phyloP scores from a whole-genome alignment of 108 stramenopile species.

The Fragilariopsis cylindrus region DNA sequence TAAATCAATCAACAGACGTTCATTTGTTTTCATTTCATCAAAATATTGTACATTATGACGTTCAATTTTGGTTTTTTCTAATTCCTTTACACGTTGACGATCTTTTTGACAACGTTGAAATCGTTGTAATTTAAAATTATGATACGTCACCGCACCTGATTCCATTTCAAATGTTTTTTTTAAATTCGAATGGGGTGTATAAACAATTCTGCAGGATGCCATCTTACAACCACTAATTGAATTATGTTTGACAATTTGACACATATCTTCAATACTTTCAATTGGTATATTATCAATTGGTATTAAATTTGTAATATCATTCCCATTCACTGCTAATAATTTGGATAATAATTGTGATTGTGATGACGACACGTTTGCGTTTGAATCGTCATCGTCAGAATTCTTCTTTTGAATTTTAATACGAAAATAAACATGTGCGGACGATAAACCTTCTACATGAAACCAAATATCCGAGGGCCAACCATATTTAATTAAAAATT shows the following conservation, averaged over 20 bases:
- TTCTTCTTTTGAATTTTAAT: neutral
- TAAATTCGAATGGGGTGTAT: slow-evolving; percentile 31
- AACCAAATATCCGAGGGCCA: slow-evolving; percentile 42
- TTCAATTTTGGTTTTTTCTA: slow-evolving; percentile 24
- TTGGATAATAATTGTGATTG: neutral
- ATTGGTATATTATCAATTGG: slow-evolving; percentile 19
- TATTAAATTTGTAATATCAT: neutral
- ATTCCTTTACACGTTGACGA: slow-evolving; percentile 23
- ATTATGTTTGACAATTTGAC: slow-evolving; percentile 39
- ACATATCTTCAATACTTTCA: slow-evolving; percentile 31
- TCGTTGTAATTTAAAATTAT: slow-evolving; percentile 25
- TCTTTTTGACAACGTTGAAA: slow-evolving; percentile 32
- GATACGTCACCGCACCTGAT: slow-evolving; percentile 27
- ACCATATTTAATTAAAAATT: slow-evolving; percentile 29
- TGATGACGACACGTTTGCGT: neutral
- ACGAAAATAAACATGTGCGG: slow-evolving; percentile 37
- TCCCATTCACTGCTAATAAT: no score
- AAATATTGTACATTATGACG: slow-evolving; percentile 9
- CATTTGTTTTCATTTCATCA: slow-evolving; percentile 26
- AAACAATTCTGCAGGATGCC: slow-evolving; percentile 28
- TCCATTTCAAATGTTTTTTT: slow-evolving; percentile 33
- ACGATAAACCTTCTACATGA: slow-evolving; percentile 28
- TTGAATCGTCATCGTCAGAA: no score
- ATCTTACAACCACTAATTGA: slow-evolving; percentile 24
- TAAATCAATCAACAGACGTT: neutral